Conservation (phyloP, 768 basidiomycete genomes). For the Coprinopsis marcescibilis region DNA sequence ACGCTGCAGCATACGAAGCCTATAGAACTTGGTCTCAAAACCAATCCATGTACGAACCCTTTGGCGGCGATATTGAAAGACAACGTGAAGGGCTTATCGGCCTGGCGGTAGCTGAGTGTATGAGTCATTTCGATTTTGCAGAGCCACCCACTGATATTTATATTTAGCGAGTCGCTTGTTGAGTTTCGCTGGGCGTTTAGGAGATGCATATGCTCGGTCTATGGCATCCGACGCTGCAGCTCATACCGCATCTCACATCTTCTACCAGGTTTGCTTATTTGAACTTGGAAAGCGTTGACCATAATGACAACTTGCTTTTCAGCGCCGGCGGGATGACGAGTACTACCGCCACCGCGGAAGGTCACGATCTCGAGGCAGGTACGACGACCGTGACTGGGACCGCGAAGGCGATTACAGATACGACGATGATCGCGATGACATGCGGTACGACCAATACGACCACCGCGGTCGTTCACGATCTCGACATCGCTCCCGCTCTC, state of each 20-base stretch:
- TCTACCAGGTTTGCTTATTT: constrained; percentile 54
- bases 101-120: constrained; percentile 70
- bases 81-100: constrained; percentile 64
- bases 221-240: constrained; percentile 62
- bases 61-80: constrained; percentile 51
- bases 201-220: constrained; percentile 41
- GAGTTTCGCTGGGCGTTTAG: constrained; percentile 38
- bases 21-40: constrained; percentile 63
- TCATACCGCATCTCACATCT: constrained; percentile 57
- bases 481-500: constrained; percentile 28
- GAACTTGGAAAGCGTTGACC: constrained; percentile 32
- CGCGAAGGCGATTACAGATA: constrained; percentile 3
- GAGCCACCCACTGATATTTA: neutral
- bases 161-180: constrained; percentile 50
- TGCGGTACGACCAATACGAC: constrained; percentile 4
- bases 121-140: constrained; percentile 2
- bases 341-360: constrained; percentile 21
- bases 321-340: constrained; percentile 21
- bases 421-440: constrained; percentile 5
- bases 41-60: constrained; percentile 46
- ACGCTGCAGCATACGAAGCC: constrained; percentile 76
- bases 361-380: constrained; percentile 30
- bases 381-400: constrained; percentile 10
- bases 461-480: constrained; percentile 32
- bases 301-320: constrained; percentile 33